phyloP scores from a whole-genome alignment of 148 eudicot species.

The Pharnaceum exiguum region DNA sequence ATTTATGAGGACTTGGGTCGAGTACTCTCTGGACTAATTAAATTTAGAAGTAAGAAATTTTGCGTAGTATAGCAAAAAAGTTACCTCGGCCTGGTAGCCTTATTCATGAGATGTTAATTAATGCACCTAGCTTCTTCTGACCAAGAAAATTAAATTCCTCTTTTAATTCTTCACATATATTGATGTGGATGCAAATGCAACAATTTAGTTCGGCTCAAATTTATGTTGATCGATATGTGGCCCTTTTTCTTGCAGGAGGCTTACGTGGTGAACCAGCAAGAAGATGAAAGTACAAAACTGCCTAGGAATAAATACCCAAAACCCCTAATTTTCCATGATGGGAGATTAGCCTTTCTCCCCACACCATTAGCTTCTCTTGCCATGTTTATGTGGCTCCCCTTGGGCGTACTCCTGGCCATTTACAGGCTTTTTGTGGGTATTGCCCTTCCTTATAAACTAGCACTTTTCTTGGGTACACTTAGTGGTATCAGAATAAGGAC shows the following conservation, averaged over 20 bases:
- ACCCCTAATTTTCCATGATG: constrained; percentile 84
- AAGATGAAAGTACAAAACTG: constrained; percentile 31
- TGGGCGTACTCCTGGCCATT: constrained; percentile 49
- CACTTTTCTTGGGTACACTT: constrained; percentile 31
- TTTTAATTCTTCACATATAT: background rate
- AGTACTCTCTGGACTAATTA: too few species aligned
- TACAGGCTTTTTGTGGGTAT: constrained; percentile 50
- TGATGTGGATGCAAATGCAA: too few species aligned
- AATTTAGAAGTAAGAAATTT: too few species aligned
- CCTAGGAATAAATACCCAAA: constrained; percentile 78
- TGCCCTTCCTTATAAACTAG: constrained; percentile 42
- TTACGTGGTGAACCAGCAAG: constrained; percentile 61
- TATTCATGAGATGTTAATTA: background rate
- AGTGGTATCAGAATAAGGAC: constrained; percentile 46
- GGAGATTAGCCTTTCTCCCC: constrained; percentile 80
- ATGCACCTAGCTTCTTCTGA: background rate
- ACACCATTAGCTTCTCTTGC: constrained; percentile 63
- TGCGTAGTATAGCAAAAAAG: too few species aligned
- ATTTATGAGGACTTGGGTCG: too few species aligned
- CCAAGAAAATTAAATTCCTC: background rate
- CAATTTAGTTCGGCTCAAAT: background rate
- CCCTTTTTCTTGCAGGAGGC: constrained; percentile 47
- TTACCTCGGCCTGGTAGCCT: too few species aligned
- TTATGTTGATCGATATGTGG: constrained; percentile 8
- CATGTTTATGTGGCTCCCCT: constrained; percentile 80